Conservation (phyloP, 78 protist genomes). For the Pigoraptor vietnamica region DNA sequence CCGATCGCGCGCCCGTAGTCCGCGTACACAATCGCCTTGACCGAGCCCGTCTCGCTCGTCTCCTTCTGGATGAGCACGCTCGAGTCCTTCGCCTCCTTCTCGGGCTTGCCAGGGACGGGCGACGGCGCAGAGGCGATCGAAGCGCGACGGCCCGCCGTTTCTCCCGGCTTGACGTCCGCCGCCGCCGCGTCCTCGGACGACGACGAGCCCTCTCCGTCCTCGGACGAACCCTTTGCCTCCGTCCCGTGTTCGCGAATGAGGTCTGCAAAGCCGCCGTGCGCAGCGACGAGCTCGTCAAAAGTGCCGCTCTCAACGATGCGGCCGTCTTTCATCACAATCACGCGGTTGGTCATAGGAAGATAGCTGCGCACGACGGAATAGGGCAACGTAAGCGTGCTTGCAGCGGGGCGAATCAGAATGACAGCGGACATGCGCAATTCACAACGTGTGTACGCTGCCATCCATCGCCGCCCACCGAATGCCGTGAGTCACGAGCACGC, state of each 20-base stretch:
- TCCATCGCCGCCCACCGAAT: conserved; percentile 21
- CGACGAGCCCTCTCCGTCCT: not conserved
- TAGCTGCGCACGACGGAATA: not conserved
- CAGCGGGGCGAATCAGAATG: too few relatives aligned
- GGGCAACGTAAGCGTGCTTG: not conserved
- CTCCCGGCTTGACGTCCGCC: not conserved
- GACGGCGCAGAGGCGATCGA: not conserved
- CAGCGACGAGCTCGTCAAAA: not conserved
- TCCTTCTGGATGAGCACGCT: conserved; percentile 19
- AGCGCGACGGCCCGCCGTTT: too few relatives aligned
- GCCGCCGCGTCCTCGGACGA: not conserved
- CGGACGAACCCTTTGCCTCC: not conserved
- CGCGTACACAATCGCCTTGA: not conserved
- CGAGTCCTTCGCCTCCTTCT: not conserved
- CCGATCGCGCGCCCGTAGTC: not conserved
- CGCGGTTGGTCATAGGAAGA: not conserved
- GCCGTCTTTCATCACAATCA: conserved; percentile 49
- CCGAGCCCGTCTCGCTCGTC: conserved; percentile 12
- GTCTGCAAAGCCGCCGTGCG: not conserved
- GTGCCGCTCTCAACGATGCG: conserved; percentile 26
- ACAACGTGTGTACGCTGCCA: too few relatives aligned
- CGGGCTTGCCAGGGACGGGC: not conserved
- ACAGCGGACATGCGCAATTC: too few relatives aligned
- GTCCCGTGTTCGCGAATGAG: not conserved
- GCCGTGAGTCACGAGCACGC: conserved; percentile 76